These are phyloP conservation scores for Phytophthora pluvialis DNA, from an alignment of 352 stramenopile species.

Conservation along the genomic window DNA sequence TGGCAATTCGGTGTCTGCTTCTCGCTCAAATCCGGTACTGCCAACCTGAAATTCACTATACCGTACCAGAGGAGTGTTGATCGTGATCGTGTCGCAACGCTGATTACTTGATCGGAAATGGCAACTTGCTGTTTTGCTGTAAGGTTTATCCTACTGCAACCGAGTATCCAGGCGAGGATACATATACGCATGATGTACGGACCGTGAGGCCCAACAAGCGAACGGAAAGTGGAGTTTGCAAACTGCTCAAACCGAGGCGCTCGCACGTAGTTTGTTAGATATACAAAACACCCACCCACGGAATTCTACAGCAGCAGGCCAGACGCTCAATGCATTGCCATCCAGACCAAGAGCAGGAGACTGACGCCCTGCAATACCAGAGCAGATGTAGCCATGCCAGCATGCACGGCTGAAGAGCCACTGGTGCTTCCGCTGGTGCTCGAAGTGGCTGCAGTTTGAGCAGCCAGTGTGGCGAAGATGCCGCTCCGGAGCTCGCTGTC, in stretches of 20 bases:
- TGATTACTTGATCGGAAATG: constrained; percentile 26
- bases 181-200: background rate
- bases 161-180: background rate
- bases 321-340: constrained; percentile 4
- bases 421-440: constrained; percentile 15
- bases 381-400: background rate
- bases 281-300: background rate
- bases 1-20: background rate
- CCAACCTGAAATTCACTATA: background rate
- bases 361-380: constrained; percentile 8
- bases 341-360: constrained; percentile 13
- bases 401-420: background rate
- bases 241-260: background rate
- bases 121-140: constrained; percentile 7
- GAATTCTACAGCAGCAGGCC: background rate
- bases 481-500: constrained; percentile 47
- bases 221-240: background rate
- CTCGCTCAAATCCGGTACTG: constrained; percentile 20
- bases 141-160: background rate
- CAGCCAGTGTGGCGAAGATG: constrained; percentile 26
- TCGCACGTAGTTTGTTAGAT: background rate
- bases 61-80: background rate
- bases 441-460: constrained; percentile 18
- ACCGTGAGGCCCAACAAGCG: background rate
- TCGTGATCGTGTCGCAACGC: background rate